A percentile compares a stretch with the other conserved stretches of the same genome.
Conservation (phyloP, 352 stramenopile species). For the Phytophthora chlamydospora region DNA sequence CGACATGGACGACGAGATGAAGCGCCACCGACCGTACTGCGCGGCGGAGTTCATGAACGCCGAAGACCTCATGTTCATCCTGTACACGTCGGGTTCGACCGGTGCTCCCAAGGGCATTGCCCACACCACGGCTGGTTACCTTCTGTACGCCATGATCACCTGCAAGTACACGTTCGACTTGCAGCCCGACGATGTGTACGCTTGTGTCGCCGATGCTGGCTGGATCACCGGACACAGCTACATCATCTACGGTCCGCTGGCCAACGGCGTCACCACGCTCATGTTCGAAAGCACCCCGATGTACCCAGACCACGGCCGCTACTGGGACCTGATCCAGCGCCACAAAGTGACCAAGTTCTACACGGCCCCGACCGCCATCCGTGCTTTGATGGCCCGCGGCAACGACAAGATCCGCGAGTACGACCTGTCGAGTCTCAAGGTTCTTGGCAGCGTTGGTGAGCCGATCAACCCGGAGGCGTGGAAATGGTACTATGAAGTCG, state of each 20-base stretch:
- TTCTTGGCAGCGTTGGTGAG: conserved; percentile 98
- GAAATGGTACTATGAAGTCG: conserved; percentile 97
- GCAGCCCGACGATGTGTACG: conserved; percentile 93
- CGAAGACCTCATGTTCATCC: conserved; percentile 96
- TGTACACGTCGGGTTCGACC: conserved; percentile 98
- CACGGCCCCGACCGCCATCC: conserved; percentile 95
- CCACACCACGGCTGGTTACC: conserved; percentile 96
- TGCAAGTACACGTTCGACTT: conserved; percentile 95
- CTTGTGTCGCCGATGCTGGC: conserved; percentile 95
- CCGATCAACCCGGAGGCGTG: conserved; percentile 98
- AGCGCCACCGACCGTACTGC: conserved; percentile 93
- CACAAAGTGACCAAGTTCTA: conserved; percentile 98
- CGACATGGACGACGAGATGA: conserved; percentile 92
- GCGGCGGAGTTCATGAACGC: conserved; percentile 95
- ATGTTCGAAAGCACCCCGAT: conserved; percentile 99
- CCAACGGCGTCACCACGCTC: conserved; percentile 97
- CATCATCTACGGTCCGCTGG: conserved; percentile 97
- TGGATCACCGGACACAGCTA: conserved; percentile 98
- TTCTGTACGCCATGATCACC: conserved; percentile 94
- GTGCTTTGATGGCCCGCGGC: conserved; percentile 97
- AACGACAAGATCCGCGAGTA: conserved; percentile 90
- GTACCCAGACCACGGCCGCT: conserved; percentile 95
- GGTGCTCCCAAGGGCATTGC: conserved; percentile 96
- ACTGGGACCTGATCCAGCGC: conserved; percentile 97
- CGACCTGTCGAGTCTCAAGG: conserved; percentile 78